phyloP scores from a whole-genome alignment of 1,284 basidiomycete genomes.

The Limonomyces culmigenus region DNA sequence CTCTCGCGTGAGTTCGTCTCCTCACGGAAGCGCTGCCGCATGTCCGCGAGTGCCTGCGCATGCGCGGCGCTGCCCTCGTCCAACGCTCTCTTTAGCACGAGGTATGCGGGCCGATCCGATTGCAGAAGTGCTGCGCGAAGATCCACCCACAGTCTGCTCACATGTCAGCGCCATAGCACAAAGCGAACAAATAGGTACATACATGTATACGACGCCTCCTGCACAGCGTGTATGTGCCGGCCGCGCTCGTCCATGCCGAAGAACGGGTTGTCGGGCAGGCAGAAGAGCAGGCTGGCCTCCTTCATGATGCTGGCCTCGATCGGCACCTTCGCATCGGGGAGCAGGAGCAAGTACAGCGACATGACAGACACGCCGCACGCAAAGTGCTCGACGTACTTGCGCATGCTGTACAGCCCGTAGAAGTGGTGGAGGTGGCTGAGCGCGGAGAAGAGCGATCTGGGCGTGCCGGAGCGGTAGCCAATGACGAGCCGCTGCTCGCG shows the following conservation, averaged over 20 bases:
- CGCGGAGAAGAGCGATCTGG: conserved; percentile 60
- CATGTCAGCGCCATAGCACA: conserved; percentile 3
- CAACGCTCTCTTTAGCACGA: conserved; percentile 72
- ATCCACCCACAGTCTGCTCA: conserved; percentile 74
- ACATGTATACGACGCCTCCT: conserved; percentile 98
- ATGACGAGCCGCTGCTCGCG: conserved; percentile 89
- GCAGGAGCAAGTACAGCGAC: conserved; percentile 84
- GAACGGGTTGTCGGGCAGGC: conserved; percentile 94
- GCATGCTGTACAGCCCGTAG: conserved; percentile 87
- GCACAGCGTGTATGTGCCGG: conserved; percentile 73
- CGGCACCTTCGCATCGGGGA: conserved; percentile 69
- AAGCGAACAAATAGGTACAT: conserved; percentile 13
- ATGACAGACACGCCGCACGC: conserved; percentile 95
- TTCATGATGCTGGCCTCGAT: conserved; percentile 93
- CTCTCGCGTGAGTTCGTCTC: conserved; percentile 98
- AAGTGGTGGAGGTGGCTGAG: conserved; percentile 96
- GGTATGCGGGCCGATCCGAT: conserved; percentile 87
- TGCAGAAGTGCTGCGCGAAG: conserved; percentile 94
- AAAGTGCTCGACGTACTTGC: conserved; percentile 97
- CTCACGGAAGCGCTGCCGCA: conserved; percentile 93
- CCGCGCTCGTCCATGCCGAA: conserved; percentile 48
- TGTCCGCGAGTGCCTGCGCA: conserved; percentile 87
- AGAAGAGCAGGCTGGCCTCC: conserved; percentile 90
- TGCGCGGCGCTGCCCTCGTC: conserved; percentile 86
- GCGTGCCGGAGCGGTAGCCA: conserved; percentile 88